Base-by-base conservation (phyloP, 495 filamentous ascomycete species). In the Lophium mytilinum region DNA sequence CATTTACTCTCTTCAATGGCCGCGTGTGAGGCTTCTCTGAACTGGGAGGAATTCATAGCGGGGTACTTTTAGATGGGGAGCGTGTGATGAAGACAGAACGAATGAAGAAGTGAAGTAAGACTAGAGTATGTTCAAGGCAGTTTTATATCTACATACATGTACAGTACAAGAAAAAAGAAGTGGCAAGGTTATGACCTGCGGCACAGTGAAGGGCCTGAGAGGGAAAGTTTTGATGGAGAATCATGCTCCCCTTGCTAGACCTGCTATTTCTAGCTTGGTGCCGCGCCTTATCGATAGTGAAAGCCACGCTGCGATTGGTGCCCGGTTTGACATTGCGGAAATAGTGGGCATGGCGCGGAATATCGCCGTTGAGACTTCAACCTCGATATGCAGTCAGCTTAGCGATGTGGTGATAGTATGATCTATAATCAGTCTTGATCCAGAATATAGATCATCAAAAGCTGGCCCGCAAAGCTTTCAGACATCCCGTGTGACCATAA, bases 1-100 rank as follows among this genome's bases (percentile, higher is more conserved):
- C 56, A 49, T 83, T 66, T 70, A 90, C 90, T 95, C 35, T 95
- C 87, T 49, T 95, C 87, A 61, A 95, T 83, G 35, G 87, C 85
- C 36, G 87, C 80, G 56, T 87, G 80, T 34, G 90, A 93, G 39
- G 92, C 90, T 57, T 82, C 78, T 50, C 84, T 75, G 73, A 96
- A 97, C 53, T 87, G 83, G 42, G 86, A 76, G 18, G 86, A 85
- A 65, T 96, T 83, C 92, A 97, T 97, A 18, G 55, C 55, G 55
- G 19, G 24, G 24, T 30, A 30, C 24, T 14, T 0, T 37, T 15
- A 19, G 19, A 45, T 9, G 19, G 41, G 41, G 12, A 9, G 12
- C 8, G 11, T 15, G 19, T 45, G 12, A 19, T 48, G 45, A 14
- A 24, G 17, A 18, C 14, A 24, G 17, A 9, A 11, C 24, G 45